These are phyloP conservation scores for Fonsecaea erecta DNA, from an alignment of 2,329 filamentous ascomycete genomes.

Conservation along the genomic window DNA sequence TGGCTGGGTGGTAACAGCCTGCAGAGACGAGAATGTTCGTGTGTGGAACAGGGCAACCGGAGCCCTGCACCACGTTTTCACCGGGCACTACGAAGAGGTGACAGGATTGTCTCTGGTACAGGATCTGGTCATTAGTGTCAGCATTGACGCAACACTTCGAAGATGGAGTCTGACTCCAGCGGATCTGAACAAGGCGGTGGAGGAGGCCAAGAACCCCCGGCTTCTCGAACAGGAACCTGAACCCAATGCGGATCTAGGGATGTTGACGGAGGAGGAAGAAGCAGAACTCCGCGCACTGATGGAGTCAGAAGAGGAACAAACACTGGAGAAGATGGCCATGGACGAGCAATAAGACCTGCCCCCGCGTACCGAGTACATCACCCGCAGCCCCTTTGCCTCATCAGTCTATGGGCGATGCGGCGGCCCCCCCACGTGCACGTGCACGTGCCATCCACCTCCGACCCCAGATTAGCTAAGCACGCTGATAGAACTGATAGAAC, in stretches of 20 bases:
- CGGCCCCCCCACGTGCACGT: no score
- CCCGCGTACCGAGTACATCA: no score
- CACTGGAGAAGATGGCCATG: constrained; percentile 34
- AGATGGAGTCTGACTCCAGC: constrained; percentile 74
- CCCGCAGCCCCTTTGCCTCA: constrained; percentile 9
- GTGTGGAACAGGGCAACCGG: constrained; percentile 80
- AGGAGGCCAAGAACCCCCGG: constrained; percentile 52
- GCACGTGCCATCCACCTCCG: no score
- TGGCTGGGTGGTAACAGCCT: constrained; percentile 82
- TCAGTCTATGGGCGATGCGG: not conserved
- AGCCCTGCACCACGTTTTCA: constrained; percentile 72
- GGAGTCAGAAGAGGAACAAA: constrained; percentile 67
- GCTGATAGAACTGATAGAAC: constrained; percentile 12
- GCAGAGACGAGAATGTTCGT: constrained; percentile 87
- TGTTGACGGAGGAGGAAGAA: constrained; percentile 86
- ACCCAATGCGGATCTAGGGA: constrained; percentile 49
- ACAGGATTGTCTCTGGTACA: constrained; percentile 72
- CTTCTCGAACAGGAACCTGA: constrained; percentile 54
- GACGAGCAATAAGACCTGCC: constrained; percentile 30
- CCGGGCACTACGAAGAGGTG: constrained; percentile 91
- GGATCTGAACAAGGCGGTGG: constrained; percentile 62
- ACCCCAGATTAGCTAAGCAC: constrained; percentile 30
- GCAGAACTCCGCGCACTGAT: constrained; percentile 89
- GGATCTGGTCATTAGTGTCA: constrained; percentile 71
- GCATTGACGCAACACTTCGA: constrained; percentile 87